Evolutionary conservation across 2,329 filamentous ascomycete species (phyloP).

Genomic region (Akanthomyces muscarius): DNA sequence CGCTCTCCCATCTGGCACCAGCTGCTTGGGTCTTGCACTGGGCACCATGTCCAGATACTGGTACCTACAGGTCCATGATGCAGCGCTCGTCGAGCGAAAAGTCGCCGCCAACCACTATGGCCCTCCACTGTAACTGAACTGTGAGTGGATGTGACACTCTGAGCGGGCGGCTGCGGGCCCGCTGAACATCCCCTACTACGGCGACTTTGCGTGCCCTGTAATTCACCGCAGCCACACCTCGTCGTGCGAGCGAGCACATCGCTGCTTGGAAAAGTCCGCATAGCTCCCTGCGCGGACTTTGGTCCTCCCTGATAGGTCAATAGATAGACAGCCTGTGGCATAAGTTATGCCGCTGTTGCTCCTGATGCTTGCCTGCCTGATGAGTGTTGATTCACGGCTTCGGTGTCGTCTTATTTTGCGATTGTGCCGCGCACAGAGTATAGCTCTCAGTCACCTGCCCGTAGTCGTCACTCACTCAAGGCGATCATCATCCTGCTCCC

Average conservation of each 20-base stretch:
- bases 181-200: not conserved
- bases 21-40: too few relatives aligned
- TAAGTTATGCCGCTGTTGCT: not conserved
- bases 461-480: not conserved
- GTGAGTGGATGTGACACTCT: not conserved
- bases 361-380: not conserved
- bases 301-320: not conserved
- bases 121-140: constrained; percentile 5
- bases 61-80: not conserved
- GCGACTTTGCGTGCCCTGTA: not conserved
- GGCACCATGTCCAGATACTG: not conserved
- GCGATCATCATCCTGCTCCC: not conserved
- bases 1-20: too few relatives aligned
- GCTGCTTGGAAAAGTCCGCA: constrained; percentile 3
- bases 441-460: too few relatives aligned
- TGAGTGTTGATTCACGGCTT: too few relatives aligned
- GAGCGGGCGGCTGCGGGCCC: not conserved
- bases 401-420: not conserved
- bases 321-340: not conserved
- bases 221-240: not conserved
- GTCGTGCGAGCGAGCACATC: not conserved
- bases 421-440: not conserved
- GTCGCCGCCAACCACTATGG: not conserved
- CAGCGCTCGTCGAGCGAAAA: not conserved
- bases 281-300: not conserved